phyloP scores from a whole-genome alignment of 1,284 basidiomycete genomes.

The Bondarzewia mesenterica region DNA sequence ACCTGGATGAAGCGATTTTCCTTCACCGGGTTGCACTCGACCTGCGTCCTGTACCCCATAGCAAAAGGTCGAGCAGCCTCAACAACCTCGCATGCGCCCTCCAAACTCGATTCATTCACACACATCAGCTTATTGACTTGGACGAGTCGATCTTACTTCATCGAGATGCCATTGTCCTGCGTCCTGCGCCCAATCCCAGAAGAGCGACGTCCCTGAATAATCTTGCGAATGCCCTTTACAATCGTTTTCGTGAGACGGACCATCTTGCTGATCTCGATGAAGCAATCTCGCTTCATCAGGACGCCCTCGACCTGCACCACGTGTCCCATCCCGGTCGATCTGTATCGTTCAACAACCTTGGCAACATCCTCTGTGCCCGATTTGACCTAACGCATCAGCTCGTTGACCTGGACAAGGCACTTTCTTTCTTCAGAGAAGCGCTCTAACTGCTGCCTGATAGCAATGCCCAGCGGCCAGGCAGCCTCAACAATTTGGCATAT shows the following conservation, averaged over 20 bases:
- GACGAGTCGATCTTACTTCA: background rate
- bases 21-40: background rate
- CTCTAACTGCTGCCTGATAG: too few relatives aligned
- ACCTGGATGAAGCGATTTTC: background rate
- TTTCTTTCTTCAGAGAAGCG: background rate
- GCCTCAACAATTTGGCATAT: background rate
- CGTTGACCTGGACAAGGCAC: background rate
- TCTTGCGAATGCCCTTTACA: background rate
- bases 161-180: background rate
- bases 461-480: background rate
- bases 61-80: background rate
- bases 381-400: background rate
- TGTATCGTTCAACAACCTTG: too few relatives aligned
- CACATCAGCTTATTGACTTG: background rate
- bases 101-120: background rate
- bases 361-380: background rate
- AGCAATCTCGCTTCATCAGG: background rate
- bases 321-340: background rate
- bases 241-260: background rate
- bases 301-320: background rate
- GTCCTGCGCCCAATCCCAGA: background rate
- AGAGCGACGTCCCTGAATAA: background rate
- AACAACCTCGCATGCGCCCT: background rate
- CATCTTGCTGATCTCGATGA: background rate
- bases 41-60: background rate